phyloP scores from a whole-genome alignment of 768 basidiomycete species.

The Porpolomopsis calyptriformis region DNA sequence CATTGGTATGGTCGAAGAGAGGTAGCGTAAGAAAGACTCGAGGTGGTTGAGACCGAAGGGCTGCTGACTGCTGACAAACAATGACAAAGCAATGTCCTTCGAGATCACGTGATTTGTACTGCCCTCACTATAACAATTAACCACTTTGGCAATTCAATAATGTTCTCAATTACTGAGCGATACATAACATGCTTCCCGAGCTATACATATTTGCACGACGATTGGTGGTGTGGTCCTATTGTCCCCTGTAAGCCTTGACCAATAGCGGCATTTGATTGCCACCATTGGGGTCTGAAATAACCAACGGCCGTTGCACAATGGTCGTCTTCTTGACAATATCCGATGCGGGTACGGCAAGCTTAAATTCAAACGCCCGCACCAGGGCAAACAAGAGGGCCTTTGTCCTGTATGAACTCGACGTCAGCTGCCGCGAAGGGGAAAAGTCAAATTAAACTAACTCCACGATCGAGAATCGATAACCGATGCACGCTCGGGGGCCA shows the following conservation, averaged over 20 bases:
- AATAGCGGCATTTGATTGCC: slow-evolving; percentile 37
- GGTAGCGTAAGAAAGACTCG: slow-evolving; percentile 12
- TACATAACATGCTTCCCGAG: too few species aligned
- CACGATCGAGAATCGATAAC: slow-evolving; percentile 36
- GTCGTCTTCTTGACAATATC: slow-evolving; percentile 30
- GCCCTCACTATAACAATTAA: too few species aligned
- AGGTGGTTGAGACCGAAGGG: too few species aligned
- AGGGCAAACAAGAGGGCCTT: slow-evolving; percentile 40
- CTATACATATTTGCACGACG: not conserved
- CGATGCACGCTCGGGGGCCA: slow-evolving; percentile 43
- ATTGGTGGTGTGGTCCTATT: not conserved
- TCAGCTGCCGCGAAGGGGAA: not conserved
- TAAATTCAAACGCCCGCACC: slow-evolving; percentile 43
- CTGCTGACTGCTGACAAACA: too few species aligned
- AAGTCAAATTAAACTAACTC: slow-evolving; percentile 27
- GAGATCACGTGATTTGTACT: too few species aligned
- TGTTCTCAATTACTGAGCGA: too few species aligned
- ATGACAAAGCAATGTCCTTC: too few species aligned
- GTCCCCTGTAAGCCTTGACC: not conserved
- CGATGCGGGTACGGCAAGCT: slow-evolving; percentile 37
- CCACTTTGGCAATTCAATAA: too few species aligned
- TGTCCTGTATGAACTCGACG: slow-evolving; percentile 16
- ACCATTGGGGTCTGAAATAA: slow-evolving; percentile 28
- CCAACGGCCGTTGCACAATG: slow-evolving; percentile 35
- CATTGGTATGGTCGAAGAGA: slow-evolving; percentile 27